Evolutionary conservation across 805 yeast genomes (phyloP).

Genomic region (Metahyphopichia silvanorum): DNA sequence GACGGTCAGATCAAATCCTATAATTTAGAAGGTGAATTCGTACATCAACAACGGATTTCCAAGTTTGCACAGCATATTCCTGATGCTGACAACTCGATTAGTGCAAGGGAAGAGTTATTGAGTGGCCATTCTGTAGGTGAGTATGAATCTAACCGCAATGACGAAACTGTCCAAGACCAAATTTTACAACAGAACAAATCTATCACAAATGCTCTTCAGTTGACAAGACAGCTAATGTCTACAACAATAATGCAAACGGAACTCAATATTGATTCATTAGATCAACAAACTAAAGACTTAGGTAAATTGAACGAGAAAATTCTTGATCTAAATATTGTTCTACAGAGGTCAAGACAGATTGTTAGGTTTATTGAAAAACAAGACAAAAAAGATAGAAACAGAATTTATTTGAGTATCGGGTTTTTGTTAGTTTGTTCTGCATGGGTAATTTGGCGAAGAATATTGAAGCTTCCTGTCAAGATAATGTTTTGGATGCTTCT

Average conservation of each 20-base stretch:
- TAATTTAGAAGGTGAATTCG: conserved; percentile 19
- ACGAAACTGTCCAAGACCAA: conserved; percentile 34
- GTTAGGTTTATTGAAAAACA: conserved; percentile 52
- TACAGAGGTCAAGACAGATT: conserved; percentile 41
- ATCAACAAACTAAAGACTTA: conserved; percentile 44
- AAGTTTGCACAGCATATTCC: conserved; percentile 20
- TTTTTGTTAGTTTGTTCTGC: conserved; percentile 43
- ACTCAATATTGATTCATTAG: conserved; percentile 45
- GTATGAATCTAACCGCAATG: conserved; percentile 8
- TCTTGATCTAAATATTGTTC: conserved; percentile 35
- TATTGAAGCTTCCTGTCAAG: conserved; percentile 42
- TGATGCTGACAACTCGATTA: too few species aligned
- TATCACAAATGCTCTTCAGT: conserved; percentile 46
- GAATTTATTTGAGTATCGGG: conserved; percentile 46
- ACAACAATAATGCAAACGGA: conserved; percentile 51
- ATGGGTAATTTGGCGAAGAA: conserved; percentile 51
- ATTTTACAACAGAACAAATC: conserved; percentile 43
- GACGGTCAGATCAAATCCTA: conserved; percentile 26
- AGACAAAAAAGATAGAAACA: conserved; percentile 45
- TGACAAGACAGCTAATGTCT: conserved; percentile 46
- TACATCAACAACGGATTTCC: conserved; percentile 29
- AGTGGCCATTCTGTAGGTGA: conserved; percentile 14
- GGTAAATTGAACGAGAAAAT: conserved; percentile 39
- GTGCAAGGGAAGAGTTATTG: conserved; percentile 16
- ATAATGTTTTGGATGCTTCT: conserved; percentile 46